Evolutionary conservation across 345 rosid genomes (phyloP), one percentile per base, ranked within the genome.

Genomic region (Litchi chinensis): DNA sequence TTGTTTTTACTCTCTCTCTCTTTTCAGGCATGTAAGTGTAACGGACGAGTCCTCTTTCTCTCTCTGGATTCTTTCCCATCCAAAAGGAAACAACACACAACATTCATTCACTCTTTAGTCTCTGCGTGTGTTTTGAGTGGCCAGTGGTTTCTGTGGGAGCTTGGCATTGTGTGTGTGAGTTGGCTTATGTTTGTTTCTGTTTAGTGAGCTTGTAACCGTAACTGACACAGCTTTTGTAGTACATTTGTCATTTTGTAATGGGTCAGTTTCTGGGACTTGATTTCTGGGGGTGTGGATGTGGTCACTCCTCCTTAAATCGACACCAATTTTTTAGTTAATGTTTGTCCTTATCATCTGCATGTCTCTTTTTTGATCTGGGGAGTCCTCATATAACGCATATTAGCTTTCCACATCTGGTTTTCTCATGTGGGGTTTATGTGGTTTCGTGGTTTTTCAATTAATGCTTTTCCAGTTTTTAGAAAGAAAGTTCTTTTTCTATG

Each of bases 1-100:
- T 10, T 52, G 44, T 40, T 43, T 1, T 73, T 39, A 24, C 8
- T 12, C 28, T 39, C 4, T 39, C 4, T 74, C 56, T 24, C 10
- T 62, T 62, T 43, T 74, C 69, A 24, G 69, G 69, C 68, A 74
- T 62, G 59, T 74, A 74, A 74, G 46, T 43, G 77, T 74, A 74
- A 74, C 57, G 43, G 41, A 74, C 59, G 77, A 43, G 3, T 74
- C 24, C 59, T 26, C 40, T 74, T 15, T 74, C n/a, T 62, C 41
- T 6, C 37, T 69, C 56, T 37, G 6, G 16, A 24, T 21, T 43
- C 43, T 24, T 43, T 43, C 15, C 15, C 15, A 13, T 62, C 2
- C 10, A 70, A 44, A 13, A 46, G 39, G 19, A 32, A 71, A 52
- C 19, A 52, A 32, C 1, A 28, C 2, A 28, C 32, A 28, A 28